phyloP scores from a whole-genome alignment of 2,329 filamentous ascomycete genomes.

The Chaetomium sp. region DNA sequence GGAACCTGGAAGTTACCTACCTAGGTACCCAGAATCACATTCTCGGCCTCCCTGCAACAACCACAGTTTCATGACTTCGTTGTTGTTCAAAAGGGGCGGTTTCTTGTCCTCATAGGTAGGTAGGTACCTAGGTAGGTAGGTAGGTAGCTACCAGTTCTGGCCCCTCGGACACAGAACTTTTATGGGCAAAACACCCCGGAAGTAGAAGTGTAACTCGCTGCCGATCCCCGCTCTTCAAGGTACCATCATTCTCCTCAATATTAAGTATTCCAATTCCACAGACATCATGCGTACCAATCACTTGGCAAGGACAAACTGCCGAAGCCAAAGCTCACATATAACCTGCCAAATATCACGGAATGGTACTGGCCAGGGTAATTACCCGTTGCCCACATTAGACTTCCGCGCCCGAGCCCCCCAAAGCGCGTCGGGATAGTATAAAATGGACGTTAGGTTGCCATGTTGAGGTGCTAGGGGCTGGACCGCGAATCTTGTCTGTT shows the following conservation, averaged over 20 bases:
- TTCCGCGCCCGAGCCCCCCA: not conserved
- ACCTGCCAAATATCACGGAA: slow-evolving; percentile 8
- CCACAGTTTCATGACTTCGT: too few relatives aligned
- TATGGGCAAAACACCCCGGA: not conserved
- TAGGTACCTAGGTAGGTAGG: too few relatives aligned
- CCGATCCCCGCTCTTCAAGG: slow-evolving; percentile 9
- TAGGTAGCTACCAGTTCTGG: too few relatives aligned
- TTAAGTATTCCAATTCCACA: not conserved
- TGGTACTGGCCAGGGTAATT: slow-evolving; percentile 13
- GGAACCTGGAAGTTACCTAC: too few relatives aligned
- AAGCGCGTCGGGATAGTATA: not conserved
- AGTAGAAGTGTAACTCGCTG: not conserved
- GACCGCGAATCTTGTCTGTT: not conserved
- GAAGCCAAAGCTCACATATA: slow-evolving; percentile 1
- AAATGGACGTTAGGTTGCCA: too few relatives aligned
- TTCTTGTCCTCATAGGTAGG: too few relatives aligned
- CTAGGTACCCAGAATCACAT: too few relatives aligned
- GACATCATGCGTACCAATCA: slow-evolving; percentile 16
- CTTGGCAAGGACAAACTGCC: slow-evolving; percentile 18
- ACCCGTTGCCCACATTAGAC: slow-evolving; percentile 20
- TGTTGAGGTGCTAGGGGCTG: not conserved
- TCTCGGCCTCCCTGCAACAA: too few relatives aligned
- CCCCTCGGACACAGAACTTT: too few relatives aligned
- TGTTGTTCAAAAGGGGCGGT: too few relatives aligned
- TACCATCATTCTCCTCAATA: not conserved